A percentile compares a stretch with the other conserved stretches of the same genome.
phyloP scores from a whole-genome alignment of 1,284 basidiomycete species.

The Pseudozyma sp. region DNA sequence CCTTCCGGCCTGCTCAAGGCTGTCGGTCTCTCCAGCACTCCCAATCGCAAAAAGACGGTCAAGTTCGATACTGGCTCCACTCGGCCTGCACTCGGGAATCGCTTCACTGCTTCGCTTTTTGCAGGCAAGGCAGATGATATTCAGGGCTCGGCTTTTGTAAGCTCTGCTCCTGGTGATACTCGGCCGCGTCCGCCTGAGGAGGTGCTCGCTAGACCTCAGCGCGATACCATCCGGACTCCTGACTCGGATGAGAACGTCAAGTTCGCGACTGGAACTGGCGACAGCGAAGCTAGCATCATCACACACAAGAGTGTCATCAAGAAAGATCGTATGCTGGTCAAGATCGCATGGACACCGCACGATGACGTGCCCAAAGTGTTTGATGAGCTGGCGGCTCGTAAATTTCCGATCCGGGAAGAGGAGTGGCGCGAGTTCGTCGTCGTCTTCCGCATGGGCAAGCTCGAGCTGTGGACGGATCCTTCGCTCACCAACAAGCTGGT shows the following conservation, averaged over 20 bases:
- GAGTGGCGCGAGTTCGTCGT: conserved; percentile 83
- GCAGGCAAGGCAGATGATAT: conserved; percentile 23
- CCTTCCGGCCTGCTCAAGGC: conserved; percentile 18
- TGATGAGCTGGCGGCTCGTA: conserved; percentile 76
- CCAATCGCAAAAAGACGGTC: conserved; percentile 43
- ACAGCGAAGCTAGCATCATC: conserved; percentile 33
- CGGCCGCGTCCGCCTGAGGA: conserved; percentile 53
- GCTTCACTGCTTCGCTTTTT: conserved; percentile 46
- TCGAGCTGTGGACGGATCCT: conserved; percentile 84
- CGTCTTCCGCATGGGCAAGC: conserved; percentile 77
- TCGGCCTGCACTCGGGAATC: conserved; percentile 20
- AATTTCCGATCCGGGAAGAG: conserved; percentile 74
- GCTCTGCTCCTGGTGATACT: conserved; percentile 40
- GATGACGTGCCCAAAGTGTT: conserved; percentile 74
- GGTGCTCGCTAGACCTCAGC: conserved; percentile 56
- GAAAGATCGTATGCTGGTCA: conserved; percentile 86
- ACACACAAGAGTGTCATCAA: conserved; percentile 55
- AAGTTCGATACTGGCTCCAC: conserved; percentile 42
- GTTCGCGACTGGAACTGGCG: conserved; percentile 7
- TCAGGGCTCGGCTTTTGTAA: not conserved
- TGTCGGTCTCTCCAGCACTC: conserved; percentile 9
- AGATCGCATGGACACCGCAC: conserved; percentile 76
- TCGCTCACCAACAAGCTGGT: conserved; percentile 45
- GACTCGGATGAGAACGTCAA: conserved; percentile 1
- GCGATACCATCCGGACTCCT: conserved; percentile 10